Evolutionary conservation across 2,329 filamentous ascomycete genomes (phyloP), one percentile per base, ranked within the genome.

Genomic region (Grosmannia clavigera): DNA sequence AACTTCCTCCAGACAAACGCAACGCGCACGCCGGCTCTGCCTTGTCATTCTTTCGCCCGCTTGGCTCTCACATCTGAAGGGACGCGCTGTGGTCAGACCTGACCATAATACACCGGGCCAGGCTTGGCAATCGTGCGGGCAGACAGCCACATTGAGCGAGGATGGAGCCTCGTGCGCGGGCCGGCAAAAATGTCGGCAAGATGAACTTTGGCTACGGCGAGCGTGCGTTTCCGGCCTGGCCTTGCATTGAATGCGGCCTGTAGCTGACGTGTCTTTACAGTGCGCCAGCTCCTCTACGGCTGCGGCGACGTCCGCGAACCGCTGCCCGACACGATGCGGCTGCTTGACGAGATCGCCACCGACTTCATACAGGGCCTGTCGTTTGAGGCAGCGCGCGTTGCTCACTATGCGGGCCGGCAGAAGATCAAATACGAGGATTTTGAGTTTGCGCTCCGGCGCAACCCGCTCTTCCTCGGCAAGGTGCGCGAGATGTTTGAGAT

Each of bases 401-500:
- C 94, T 0, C 85, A 89, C 71, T 90, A 95, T 73, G 85, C 88
- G 2, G 87, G 91, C 0, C 88, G 94, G 2, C 90, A 95, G 68
- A 99, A 99, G 75, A 91, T 99, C 75, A 99, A 99, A 73, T 89
- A 95, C 68, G 92, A 96, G 69, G 94, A 99, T 73, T 96, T 99
- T 75, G 91, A 95, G 69, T 99, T 95, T 73, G 90, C 91, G 48
- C 83, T 97, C 66, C 83, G 94, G 38, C 84, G 88, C 64, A 95
- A 97, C 68, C 86, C 88, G 10, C 78, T 82, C 61, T 95, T 95
- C 70, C 78, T 97, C 52, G 94, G 94, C 56, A 85, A 92, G 68
- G 91, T 97, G 59, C 85, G 90, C 70, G 91, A 96, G 75, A 83
- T 95, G 69, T 81, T 96, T 65, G 87, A 90, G 73, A 92, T 92